phyloP scores from a whole-genome alignment of 2,329 filamentous ascomycete species.

The Ceratocystis eucalypticola region DNA sequence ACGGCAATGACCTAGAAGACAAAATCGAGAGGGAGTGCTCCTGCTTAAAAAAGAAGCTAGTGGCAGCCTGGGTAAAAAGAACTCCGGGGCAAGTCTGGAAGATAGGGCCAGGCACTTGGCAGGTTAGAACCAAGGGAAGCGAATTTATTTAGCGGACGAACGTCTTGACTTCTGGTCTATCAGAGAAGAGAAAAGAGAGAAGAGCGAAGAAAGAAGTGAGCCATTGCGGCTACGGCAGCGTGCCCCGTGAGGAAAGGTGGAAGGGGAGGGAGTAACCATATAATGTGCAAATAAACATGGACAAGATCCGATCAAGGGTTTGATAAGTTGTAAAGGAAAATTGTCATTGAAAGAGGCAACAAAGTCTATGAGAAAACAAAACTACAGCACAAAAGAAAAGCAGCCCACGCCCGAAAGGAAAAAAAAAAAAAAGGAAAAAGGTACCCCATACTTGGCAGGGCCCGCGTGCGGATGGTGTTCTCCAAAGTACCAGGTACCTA shows the following conservation, averaged over 20 bases:
- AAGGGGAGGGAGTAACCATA: neutral
- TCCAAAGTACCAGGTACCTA: conserved; percentile 1
- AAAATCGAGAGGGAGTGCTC: neutral
- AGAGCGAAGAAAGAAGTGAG: neutral
- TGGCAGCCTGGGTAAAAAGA: neutral
- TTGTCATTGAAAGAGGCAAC: neutral
- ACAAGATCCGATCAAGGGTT: neutral
- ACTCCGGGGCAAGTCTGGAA: neutral
- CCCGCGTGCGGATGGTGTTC: neutral
- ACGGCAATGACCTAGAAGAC: neutral
- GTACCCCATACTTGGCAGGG: conserved; percentile 5
- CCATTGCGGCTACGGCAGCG: too few species aligned
- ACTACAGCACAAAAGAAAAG: too few species aligned
- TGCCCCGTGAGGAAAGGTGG: neutral
- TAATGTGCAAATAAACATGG: neutral
- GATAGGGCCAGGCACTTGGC: neutral
- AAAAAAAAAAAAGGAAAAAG: neutral
- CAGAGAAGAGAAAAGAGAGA: neutral
- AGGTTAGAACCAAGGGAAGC: neutral
- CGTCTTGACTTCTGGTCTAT: neutral
- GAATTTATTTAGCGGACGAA: neutral
- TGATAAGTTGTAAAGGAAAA: conserved; percentile 2
- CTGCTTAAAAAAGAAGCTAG: neutral
- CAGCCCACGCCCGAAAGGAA: neutral
- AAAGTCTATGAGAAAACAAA: neutral